Evolutionary conservation across 2,329 filamentous ascomycete species (phyloP), one percentile per base, ranked within the genome.

Genomic region (Botryotinia narcissicola): DNA sequence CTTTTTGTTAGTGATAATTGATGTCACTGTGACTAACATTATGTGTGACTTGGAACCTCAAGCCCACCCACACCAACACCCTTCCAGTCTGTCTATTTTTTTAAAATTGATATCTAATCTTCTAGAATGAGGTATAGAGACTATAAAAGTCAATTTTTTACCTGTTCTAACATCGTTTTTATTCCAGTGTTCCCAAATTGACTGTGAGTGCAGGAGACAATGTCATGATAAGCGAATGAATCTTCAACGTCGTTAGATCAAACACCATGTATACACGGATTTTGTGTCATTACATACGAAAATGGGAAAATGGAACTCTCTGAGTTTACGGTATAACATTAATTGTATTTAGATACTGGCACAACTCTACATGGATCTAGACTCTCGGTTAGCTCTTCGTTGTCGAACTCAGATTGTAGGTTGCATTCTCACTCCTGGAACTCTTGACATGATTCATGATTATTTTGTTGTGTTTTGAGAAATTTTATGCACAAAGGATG

Each of bases 401-500:
- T 3, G 2, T 9, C 9, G 51, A 18, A 29, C n/a, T 57, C 7
- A 18, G 51, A 29, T 9, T 16, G 3, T 18, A 29, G 14, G 6
- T 29, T 18, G 16, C n/a, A 57, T 57, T 57, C 14, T 57, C 51
- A 57, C 51, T 29, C 4, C 5, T 16, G 29, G n/a, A 3, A 29
- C 3, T 32, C 1, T 9, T 57, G n/a, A 16, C 9, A 57, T 9
- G 7, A 1, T 9, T 8, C 12, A 29, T 57, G 2, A 29, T 3
- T 29, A 9, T 29, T 18, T 9, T 3, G 2, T 57, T 0, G 18
- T 7, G 0, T 9, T 57, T 29, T 9, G 0, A 57, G 6, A 9
- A 1, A 0, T 8, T 12, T 8, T 18, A 9, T 29, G 2, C n/a
- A n/a, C 3, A 7, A 9, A 29, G 3, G 0, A 29, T 29, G 6